Base-by-base conservation (phyloP, 2,329 filamentous ascomycete genomes). In the Chrysoporthe puriensis region DNA sequence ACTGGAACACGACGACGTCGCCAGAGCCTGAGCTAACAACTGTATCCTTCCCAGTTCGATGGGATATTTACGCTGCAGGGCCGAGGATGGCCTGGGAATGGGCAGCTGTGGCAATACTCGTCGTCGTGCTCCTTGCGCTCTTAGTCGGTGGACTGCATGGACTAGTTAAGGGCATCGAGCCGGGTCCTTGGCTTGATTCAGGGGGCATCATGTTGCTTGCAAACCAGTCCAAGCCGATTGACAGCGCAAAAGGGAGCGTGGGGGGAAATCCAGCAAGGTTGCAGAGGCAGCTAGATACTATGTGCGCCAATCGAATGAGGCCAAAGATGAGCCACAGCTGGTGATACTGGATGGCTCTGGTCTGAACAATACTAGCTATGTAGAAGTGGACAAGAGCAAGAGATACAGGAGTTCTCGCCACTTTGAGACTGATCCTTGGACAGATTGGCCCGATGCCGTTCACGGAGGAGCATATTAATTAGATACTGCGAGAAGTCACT, bases 41-140 rank as follows among this genome's bases (percentile, higher is more conserved):
- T 14, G 21, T 52, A 4, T 60, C 58, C 2, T 60, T 43, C 21
- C 58, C 42, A 2, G 11, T 60, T 9, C 58, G 58, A n/a, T 60
- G 58, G 58, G n/a, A 60, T 16, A 60, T 60, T n/a, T 60, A 60
- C 21, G 58, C 40, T 9, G 32, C 58, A 9, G 58, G 58, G n/a
- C 58, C 58, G 42, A 62, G 60, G 32, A 6, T 34, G 60, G 60
- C 60, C 26, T 62, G 60, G 42, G 60, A 62, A 32, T 62, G 60
- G 60, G 60, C 60, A 11, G 60, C 60, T n/a, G 42, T 62, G 11
- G 60, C 9, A 40, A 62, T 50, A 32, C 60, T 62, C 32, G 60
- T 14, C 43, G 60, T 62, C 14, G 60, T 62, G 60, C 60, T 62
- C 42, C 14, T 48, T 13, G 43, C 60, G 1, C 42, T 62, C 26